phyloP scores from a whole-genome alignment of 257 asterid species.

The Solanum pennellii region DNA sequence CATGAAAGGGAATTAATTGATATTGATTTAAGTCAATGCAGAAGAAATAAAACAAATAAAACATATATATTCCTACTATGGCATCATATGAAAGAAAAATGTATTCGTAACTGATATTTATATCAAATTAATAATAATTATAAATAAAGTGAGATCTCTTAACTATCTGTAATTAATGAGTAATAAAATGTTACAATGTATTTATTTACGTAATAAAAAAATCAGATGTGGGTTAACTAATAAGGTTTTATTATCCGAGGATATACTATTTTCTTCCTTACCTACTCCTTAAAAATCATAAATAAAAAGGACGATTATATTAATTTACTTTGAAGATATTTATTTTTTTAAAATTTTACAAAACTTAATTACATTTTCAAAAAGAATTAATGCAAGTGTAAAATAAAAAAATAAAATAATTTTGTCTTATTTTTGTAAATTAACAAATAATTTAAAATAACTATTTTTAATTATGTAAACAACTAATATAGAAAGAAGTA shows the following conservation, averaged over 20 bases:
- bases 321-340: background rate
- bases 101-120: background rate
- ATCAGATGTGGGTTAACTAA: background rate
- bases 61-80: background rate
- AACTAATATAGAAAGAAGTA: background rate
- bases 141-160: background rate
- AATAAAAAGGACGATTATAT: background rate
- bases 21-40: background rate
- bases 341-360: background rate
- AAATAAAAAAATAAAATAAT: background rate
- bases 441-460: background rate
- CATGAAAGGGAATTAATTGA: background rate
- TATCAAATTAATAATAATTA: background rate
- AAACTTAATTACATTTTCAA: too few relatives aligned
- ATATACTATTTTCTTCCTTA: too few relatives aligned
- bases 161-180: background rate
- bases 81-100: background rate
- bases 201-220: background rate
- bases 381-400: background rate
- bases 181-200: background rate
- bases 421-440: background rate
- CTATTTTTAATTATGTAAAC: background rate
- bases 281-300: background rate
- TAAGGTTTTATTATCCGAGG: background rate
- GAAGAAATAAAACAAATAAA: background rate